Evolutionary conservation across 768 basidiomycete genomes (phyloP).

Genomic region (Symmetrospora coprosmae): DNA sequence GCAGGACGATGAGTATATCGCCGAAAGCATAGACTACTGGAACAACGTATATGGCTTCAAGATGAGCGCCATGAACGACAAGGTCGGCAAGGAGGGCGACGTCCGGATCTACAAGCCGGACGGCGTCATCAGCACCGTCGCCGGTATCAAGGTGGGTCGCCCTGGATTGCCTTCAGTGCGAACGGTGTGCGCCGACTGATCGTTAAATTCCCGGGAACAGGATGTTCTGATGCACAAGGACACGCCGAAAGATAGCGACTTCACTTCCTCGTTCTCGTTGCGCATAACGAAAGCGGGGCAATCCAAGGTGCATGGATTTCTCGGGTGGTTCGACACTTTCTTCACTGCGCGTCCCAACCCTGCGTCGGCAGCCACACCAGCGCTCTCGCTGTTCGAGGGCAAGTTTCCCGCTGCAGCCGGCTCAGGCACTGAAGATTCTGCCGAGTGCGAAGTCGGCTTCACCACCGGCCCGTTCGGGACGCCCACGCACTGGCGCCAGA

Average conservation of each 20-base stretch:
- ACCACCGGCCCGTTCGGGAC: slow-evolving; percentile 77
- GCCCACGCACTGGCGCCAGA: slow-evolving; percentile 95
- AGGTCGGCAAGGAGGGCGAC: slow-evolving; percentile 64
- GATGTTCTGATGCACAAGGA: slow-evolving; percentile 59
- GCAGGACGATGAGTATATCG: slow-evolving; percentile 57
- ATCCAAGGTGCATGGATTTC: slow-evolving; percentile 58
- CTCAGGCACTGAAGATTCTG: too few relatives aligned
- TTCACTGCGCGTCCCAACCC: too few relatives aligned
- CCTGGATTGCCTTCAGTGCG: too few relatives aligned
- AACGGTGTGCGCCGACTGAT: too few relatives aligned
- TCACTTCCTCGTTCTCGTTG: slow-evolving; percentile 63
- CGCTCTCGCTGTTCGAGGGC: too few relatives aligned
- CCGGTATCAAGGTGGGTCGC: slow-evolving; percentile 50
- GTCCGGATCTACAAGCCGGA: slow-evolving; percentile 62
- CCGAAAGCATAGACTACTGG: slow-evolving; percentile 82
- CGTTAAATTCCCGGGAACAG: too few relatives aligned
- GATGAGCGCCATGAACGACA: slow-evolving; percentile 62
- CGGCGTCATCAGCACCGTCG: slow-evolving; percentile 52
- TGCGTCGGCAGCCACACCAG: too few relatives aligned
- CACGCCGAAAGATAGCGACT: slow-evolving; percentile 59
- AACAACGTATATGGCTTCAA: slow-evolving; percentile 85
- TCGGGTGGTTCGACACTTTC: slow-evolving; percentile 91
- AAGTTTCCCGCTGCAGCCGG: too few relatives aligned
- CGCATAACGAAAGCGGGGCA: slow-evolving; percentile 44
- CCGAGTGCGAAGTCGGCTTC: slow-evolving; percentile 42